A percentile compares a stretch with the other conserved stretches of the same genome.
phyloP scores from a whole-genome alignment of 2,329 filamentous ascomycete genomes.

The Colletotrichum viniferum region DNA sequence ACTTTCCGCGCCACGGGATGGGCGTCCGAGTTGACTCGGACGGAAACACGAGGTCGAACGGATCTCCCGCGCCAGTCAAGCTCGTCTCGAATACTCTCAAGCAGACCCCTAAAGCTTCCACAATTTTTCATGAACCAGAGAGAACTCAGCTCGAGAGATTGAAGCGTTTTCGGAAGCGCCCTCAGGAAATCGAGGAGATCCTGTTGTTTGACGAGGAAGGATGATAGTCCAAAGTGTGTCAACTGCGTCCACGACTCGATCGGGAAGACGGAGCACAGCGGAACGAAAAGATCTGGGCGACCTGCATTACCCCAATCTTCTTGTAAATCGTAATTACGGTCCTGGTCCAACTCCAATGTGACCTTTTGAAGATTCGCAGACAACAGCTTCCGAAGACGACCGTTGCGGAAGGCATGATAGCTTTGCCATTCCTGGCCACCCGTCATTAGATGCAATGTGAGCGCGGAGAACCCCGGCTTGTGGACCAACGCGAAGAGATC shows the following conservation, averaged over 20 bases:
- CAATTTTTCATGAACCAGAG: slow-evolving; percentile 26
- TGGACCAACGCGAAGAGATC: slow-evolving; percentile 26
- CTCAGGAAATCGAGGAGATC: slow-evolving; percentile 32
- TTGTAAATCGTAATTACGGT: neutral
- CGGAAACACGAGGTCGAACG: neutral
- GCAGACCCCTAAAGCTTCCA: slow-evolving; percentile 12
- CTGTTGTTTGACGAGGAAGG: slow-evolving; percentile 26
- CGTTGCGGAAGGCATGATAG: slow-evolving; percentile 19
- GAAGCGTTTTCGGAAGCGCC: slow-evolving; percentile 28
- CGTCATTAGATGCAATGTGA: slow-evolving; percentile 29
- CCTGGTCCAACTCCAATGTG: slow-evolving; percentile 24
- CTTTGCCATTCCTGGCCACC: neutral
- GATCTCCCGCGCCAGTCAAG: slow-evolving; percentile 21
- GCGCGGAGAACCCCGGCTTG: slow-evolving; percentile 28
- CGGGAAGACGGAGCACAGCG: slow-evolving; percentile 33
- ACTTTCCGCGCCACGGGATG: neutral
- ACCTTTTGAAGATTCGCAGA: slow-evolving; percentile 26
- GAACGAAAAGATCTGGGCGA: slow-evolving; percentile 10
- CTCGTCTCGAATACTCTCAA: slow-evolving; percentile 24
- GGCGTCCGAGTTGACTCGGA: neutral
- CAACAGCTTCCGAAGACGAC: slow-evolving; percentile 23
- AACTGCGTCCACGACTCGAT: slow-evolving; percentile 30
- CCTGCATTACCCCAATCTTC: neutral
- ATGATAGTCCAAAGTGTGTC: slow-evolving; percentile 33
- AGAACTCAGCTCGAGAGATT: slow-evolving; percentile 36